Base-by-base conservation (phyloP, 2,329 filamentous ascomycete genomes). In the Neofusicoccum parvum region DNA sequence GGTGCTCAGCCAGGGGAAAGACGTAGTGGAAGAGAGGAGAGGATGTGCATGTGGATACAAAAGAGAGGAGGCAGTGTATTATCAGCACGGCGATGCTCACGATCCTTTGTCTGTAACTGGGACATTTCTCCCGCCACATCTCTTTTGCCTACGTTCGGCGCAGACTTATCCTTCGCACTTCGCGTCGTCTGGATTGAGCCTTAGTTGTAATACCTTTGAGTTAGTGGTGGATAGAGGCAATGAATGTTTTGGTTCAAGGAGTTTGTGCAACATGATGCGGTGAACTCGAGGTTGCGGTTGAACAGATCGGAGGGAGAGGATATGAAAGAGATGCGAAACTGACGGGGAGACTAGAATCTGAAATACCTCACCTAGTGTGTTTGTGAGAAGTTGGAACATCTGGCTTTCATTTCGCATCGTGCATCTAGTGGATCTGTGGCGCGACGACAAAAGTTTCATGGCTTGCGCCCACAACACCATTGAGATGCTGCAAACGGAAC, bases 1-100 rank as follows among this genome's bases (percentile, higher is more conserved):
- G n/a, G 15, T 4, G 23, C 27, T 4, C n/a, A 27, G 41, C 41
- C 12, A 46, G n/a, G 54, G 15, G 17, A 53, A 34, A 34, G 37
- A 50, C 20, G n/a, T 39, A 23, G 46, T 27, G n/a, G 37, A 36
- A 23, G 23, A 17, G 5, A 32, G 23, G 49, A 32, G 32, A 15
- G 32, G 50, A 46, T 20, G 59, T 41, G 46, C 59, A 45, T 64
- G 49, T 56, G 50, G 51, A 56, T 64, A 64, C 41, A 43, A 53
- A 36, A 54, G 53, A 53, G 20, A 41, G 32, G 48, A 45, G 10
- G 37, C 4, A 23, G 43, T 60, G 54, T 60, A 48, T 32, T 48
- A 60, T 48, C 27, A 60, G 20, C 14, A 60, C 15, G 12, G 9
- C 6, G 7, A 53, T n/a, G 15, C 50, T 20, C 15, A 53, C 56